Evolutionary conservation across 257 asterid species (phyloP), one percentile per base, ranked within the genome.

Genomic region (Plantago major): DNA sequence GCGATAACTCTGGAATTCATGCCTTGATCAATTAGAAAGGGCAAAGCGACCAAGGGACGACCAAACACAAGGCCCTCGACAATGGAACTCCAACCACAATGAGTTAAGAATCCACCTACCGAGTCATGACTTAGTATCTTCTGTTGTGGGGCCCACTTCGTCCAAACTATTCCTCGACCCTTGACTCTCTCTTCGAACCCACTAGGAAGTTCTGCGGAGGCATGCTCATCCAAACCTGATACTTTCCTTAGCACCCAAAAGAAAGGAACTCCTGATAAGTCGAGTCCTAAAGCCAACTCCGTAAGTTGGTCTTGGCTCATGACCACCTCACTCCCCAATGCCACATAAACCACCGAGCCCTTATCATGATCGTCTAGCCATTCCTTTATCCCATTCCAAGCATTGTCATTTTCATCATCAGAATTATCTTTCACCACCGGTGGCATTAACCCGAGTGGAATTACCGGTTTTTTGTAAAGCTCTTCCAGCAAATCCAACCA

Each of bases 71-170:
- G 16, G 9, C 83, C 83, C 63, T 82, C 83, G 8, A 79, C 60
- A 1, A 44, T 43, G 0, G 88, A 84, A 46, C 82, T 52, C 85
- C 84, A 79, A 3, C 85, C 85, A 16, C 81, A 73, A 1, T 83
- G 86, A 11, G 82, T 80, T 72, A 80, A 61, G 70, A 77, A 83
- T 0, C 78, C 84, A 0, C 85, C 85, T 4, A 74, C 63, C 0
- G 87, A 76, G 3, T 63, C 78, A 48, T 83, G 87, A 38, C 82
- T 72, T 60, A 80, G 57, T 73, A 76, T 80, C 63, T 60, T 59
- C 63, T 73, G 9, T n/a, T 69, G 85, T 1, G 83, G 90, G 0
- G 62, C 85, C 87, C 90, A 72, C 0, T 59, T 75, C 64, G 43
- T 74, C 83, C 87, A 81, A 42, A 78, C 77, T 1, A 74, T 28